phyloP scores from a whole-genome alignment of 1,284 basidiomycete species.

The Cutaneotrichosporon curvatum region DNA sequence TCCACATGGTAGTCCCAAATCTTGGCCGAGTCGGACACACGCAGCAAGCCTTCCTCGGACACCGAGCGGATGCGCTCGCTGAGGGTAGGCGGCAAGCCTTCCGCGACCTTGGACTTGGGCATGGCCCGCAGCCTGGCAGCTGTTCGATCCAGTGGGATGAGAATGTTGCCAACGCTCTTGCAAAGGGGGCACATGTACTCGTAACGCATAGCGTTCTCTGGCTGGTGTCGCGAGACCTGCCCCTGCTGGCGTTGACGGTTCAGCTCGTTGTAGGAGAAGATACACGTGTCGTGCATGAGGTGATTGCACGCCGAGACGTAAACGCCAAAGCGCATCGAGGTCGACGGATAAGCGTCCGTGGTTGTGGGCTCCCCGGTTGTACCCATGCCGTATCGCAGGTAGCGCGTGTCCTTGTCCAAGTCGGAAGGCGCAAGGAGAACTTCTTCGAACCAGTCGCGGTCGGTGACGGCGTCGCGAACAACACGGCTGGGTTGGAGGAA shows the following conservation, averaged over 20 bases:
- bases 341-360: constrained; percentile 58
- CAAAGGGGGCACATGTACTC: constrained; percentile 98
- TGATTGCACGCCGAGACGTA: constrained; percentile 89
- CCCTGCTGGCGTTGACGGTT: constrained; percentile 81
- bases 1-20: constrained; percentile 46
- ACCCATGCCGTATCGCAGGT: constrained; percentile 29
- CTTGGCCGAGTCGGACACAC: constrained; percentile 37
- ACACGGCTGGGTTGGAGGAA: constrained; percentile 83
- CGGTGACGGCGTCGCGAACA: constrained; percentile 71
- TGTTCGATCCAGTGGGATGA: constrained; percentile 64
- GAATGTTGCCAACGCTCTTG: constrained; percentile 91
- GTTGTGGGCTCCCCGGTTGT: constrained; percentile 30
- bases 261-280: constrained; percentile 80
- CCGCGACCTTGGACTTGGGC: constrained; percentile 16
- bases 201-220: constrained; percentile 82
- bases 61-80: constrained; percentile 40
- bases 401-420: constrained; percentile 55
- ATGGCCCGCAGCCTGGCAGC: constrained; percentile 17
- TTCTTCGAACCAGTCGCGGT: constrained; percentile 64
- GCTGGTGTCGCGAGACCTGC: constrained; percentile 88
- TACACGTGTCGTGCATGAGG: constrained; percentile 95
- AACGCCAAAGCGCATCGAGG: constrained; percentile 72
- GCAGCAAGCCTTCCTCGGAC: constrained; percentile 38
- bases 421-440: constrained; percentile 59
- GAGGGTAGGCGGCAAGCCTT: constrained; percentile 21